Percentiles rank a stretch among this genome's conserved stretches.
These are phyloP conservation scores for Eudorina sp. DNA, from an alignment of 139 green algal species.

Conservation along the genomic window DNA sequence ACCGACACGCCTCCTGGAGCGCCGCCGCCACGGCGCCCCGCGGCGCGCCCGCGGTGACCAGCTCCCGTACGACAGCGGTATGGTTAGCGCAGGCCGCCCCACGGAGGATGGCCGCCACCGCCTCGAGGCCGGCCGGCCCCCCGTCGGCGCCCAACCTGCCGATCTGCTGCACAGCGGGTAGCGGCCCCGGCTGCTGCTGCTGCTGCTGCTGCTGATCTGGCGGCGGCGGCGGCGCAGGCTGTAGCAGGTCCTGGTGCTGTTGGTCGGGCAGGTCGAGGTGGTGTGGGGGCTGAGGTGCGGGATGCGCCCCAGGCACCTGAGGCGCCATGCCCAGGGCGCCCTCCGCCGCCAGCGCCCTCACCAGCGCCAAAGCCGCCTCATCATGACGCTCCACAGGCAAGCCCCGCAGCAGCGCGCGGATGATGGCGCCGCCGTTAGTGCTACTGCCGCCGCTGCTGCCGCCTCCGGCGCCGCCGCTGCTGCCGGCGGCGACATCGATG, in stretches of 20 bases:
- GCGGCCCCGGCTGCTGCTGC: background rate
- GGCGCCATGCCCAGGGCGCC: background rate
- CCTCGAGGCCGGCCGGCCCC: background rate
- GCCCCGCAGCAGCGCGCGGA: conserved; percentile 22
- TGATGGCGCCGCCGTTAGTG: background rate
- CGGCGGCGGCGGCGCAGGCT: background rate
- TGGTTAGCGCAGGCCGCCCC: conserved; percentile 15
- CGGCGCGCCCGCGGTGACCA: background rate
- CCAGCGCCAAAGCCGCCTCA: background rate
- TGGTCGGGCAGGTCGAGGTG: background rate
- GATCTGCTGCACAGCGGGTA: background rate
- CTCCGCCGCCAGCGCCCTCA: conserved; percentile 13
- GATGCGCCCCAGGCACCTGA: too few relatives aligned
- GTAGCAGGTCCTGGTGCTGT: background rate
- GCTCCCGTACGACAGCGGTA: conserved; percentile 1
- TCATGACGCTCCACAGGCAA: background rate
- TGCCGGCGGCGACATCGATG: too few relatives aligned
- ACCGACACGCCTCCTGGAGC: background rate
- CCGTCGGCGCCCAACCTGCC: background rate
- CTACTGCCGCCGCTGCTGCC: background rate
- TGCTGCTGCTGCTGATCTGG: background rate
- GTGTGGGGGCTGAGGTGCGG: background rate
- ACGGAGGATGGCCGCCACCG: background rate
- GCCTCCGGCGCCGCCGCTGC: background rate
- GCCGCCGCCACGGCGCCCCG: background rate